Evolutionary conservation across 2,329 filamentous ascomycete species (phyloP).

Genomic region (Scleromitrula shiraiana): DNA sequence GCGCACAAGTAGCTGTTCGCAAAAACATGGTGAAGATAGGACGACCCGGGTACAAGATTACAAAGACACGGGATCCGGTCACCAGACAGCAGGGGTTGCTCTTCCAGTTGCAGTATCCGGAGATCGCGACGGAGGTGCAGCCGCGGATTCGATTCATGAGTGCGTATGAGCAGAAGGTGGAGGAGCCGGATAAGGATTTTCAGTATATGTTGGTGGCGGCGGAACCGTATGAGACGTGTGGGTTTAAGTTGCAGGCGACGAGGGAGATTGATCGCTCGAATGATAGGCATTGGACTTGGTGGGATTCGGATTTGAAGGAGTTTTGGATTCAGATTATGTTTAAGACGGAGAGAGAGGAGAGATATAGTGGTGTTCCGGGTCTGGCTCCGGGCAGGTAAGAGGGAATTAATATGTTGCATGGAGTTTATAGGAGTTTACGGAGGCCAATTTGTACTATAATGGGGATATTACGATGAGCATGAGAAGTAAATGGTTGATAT

Average conservation of each 20-base stretch:
- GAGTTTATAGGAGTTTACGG: constrained; percentile 7
- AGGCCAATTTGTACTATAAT: constrained; percentile 8
- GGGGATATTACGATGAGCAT: not conserved
- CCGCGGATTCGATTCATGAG: constrained; percentile 96
- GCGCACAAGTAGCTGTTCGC: constrained; percentile 52
- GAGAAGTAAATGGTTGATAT: not conserved
- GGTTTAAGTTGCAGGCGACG: constrained; percentile 90
- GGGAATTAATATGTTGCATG: not conserved
- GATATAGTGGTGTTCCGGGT: constrained; percentile 62
- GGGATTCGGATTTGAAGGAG: constrained; percentile 90
- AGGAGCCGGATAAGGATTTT: constrained; percentile 88
- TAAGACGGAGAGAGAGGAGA: constrained; percentile 94
- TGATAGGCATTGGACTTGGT: constrained; percentile 87
- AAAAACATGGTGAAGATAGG: constrained; percentile 92
- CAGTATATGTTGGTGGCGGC: constrained; percentile 94
- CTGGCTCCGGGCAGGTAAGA: constrained; percentile 34
- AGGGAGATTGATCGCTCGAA: constrained; percentile 86
- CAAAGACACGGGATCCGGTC: constrained; percentile 83
- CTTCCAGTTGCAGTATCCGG: constrained; percentile 95
- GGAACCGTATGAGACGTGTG: constrained; percentile 96
- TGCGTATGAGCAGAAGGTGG: constrained; percentile 90
- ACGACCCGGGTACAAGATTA: constrained; percentile 94
- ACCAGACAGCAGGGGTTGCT: constrained; percentile 82
- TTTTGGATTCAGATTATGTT: constrained; percentile 98
- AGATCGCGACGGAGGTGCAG: constrained; percentile 66